Base-by-base conservation (phyloP, 371 early-diverging fungal genomes). In the Apophysomyces sp. region DNA sequence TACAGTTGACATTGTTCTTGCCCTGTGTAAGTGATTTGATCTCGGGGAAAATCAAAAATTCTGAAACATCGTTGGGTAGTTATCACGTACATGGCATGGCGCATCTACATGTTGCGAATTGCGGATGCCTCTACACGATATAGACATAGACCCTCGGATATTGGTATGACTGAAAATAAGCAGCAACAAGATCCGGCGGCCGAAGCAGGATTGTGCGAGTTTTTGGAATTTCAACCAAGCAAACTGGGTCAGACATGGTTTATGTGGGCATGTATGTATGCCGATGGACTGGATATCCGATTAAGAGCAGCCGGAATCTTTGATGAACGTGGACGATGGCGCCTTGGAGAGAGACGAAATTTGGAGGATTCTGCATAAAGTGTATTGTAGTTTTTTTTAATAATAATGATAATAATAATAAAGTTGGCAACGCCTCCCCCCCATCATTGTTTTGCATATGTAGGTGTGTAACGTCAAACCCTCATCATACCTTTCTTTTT, bases 1-100 rank as follows among this genome's bases (percentile, higher is more conserved):
- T 64, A 78, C 91, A 3, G 76, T 90, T 28, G 91, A 90, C 52
- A 87, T 91, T 5, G 57, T 89, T n/a, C 61, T 91, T 28, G 92
- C 90, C 12, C 55, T 90, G 3, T 78, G 88, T 68, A 77, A 89
- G 68, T 80, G 66, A 4, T 58, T 6, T 18, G 8, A n/a, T n/a
- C n/a, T n/a, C n/a, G 16, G 3, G 13, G 34, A 34, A 34, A 34
- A 34, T 55, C 1, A 51, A 16, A 9, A 12, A 5, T n/a, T n/a
- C n/a, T n/a, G n/a, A n/a, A n/a, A n/a, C n/a, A n/a, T n/a, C n/a
- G n/a, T n/a, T n/a, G n/a, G n/a, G n/a, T n/a, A 78, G 78, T 67
- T 24, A 72, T 74, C 15, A 68, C 65, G 15, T 78, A 68, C 54
- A 69, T 68, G 0, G 58, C 64, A 12, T 78, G 78, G 78, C 65